A percentile compares a stretch with the other conserved stretches of the same genome.
These are phyloP conservation scores for Amaranthus cruentus DNA, from an alignment of 148 eudicot genomes.

Conservation along the genomic window DNA sequence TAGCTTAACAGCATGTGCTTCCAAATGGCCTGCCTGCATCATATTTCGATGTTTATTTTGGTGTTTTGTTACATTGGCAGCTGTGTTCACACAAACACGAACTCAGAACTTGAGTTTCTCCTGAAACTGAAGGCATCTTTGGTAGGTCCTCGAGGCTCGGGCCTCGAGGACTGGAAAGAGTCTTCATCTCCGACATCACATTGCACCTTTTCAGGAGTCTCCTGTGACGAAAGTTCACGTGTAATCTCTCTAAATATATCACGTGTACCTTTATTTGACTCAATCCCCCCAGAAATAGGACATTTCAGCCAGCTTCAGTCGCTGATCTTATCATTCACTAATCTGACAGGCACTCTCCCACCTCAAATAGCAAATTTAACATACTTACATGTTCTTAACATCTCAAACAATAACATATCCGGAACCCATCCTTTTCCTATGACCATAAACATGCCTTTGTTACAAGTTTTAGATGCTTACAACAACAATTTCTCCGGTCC, in stretches of 20 bases:
- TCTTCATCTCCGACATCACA: slow-evolving; percentile 14
- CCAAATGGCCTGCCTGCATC: slow-evolving; percentile 18
- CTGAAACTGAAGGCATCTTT: slow-evolving; percentile 25
- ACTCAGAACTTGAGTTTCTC: slow-evolving; percentile 19
- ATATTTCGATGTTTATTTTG: slow-evolving; percentile 2
- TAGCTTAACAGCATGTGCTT: too few relatives aligned
- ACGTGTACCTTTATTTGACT: slow-evolving; percentile 19
- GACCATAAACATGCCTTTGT: slow-evolving; percentile 15
- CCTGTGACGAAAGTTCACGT: slow-evolving; percentile 16
- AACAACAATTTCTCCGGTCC: slow-evolving; percentile 28
- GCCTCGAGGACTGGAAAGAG: slow-evolving; percentile 22
- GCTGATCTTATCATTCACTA: slow-evolving; percentile 12
- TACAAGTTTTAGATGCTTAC: slow-evolving; percentile 15
- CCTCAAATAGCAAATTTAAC: slow-evolving; percentile 17
- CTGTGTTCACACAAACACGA: not conserved
- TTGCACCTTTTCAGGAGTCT: slow-evolving; percentile 27
- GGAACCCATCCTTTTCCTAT: not conserved
- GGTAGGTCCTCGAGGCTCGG: slow-evolving; percentile 13
- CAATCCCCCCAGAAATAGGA: slow-evolving; percentile 33
- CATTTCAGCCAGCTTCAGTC: slow-evolving; percentile 14
- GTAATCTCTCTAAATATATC: slow-evolving; percentile 25
- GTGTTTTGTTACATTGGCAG: slow-evolving; percentile 11
- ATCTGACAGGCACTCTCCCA: slow-evolving; percentile 20
- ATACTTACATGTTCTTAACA: slow-evolving; percentile 14
- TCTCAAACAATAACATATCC: slow-evolving; percentile 22